Conservation (phyloP, 495 filamentous ascomycete genomes). For the Elaphomyces granulatus region DNA sequence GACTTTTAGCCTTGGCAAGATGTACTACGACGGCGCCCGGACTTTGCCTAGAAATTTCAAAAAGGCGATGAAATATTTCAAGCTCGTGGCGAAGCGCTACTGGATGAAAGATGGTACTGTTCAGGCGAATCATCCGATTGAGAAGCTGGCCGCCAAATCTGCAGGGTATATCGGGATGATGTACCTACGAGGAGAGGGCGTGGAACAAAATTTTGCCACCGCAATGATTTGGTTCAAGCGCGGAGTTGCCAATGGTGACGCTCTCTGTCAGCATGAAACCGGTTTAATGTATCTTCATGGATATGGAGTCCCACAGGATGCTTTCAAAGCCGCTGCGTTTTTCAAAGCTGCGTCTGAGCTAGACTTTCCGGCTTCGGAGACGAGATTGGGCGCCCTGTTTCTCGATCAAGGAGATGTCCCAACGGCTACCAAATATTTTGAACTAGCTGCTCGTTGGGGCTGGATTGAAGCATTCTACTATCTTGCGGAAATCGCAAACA, state of each 20-base stretch:
- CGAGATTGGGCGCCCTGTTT: conserved; percentile 71
- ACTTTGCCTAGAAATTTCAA: conserved; percentile 57
- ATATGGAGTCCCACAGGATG: conserved; percentile 61
- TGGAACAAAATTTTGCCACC: conserved; percentile 59
- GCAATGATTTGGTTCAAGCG: conserved; percentile 79
- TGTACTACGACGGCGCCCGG: conserved; percentile 81
- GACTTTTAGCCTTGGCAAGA: conserved; percentile 72
- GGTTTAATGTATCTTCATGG: conserved; percentile 82
- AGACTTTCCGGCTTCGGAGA: conserved; percentile 70
- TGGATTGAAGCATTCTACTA: conserved; percentile 94
- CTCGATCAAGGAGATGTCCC: conserved; percentile 74
- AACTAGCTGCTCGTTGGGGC: conserved; percentile 75
- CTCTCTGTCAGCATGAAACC: conserved; percentile 72
- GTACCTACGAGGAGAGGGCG: conserved; percentile 84
- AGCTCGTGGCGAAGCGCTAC: conserved; percentile 65
- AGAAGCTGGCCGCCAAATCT: conserved; percentile 75
- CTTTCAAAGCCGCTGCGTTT: conserved; percentile 56
- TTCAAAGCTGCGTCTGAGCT: conserved; percentile 76
- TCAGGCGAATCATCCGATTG: conserved; percentile 42
- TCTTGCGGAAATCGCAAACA: conserved; percentile 75
- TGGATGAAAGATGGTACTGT: conserved; percentile 67
- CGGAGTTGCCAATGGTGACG: conserved; percentile 64
- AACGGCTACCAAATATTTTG: conserved; percentile 74
- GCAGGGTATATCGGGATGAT: conserved; percentile 87
- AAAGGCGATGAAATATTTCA: conserved; percentile 70